phyloP scores from a whole-genome alignment of 1,284 basidiomycete species.

The Phlebopus sp. region DNA sequence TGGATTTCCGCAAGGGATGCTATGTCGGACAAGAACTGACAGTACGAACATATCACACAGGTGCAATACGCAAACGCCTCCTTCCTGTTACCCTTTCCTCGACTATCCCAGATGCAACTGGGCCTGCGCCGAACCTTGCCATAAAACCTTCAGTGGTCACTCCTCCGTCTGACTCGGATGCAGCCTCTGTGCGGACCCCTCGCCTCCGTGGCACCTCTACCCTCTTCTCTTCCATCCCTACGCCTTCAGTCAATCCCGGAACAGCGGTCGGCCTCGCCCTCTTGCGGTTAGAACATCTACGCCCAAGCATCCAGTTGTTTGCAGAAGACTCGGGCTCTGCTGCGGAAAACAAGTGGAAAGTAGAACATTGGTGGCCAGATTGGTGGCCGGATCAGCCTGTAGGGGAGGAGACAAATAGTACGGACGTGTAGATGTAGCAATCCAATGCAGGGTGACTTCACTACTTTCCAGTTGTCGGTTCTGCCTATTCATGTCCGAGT shows the following conservation, averaged over 20 bases:
- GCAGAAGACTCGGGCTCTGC: slow-evolving; percentile 9
- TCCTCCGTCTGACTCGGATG: slow-evolving; percentile 9
- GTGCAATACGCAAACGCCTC: slow-evolving; percentile 88
- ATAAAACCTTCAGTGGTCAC: slow-evolving; percentile 21
- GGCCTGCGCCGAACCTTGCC: slow-evolving; percentile 12
- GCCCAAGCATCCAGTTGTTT: slow-evolving; percentile 21
- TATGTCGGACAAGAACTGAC: slow-evolving; percentile 98
- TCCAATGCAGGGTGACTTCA: neutral
- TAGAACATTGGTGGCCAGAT: slow-evolving; percentile 61
- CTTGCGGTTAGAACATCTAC: slow-evolving; percentile 65
- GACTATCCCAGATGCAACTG: slow-evolving; percentile 2
- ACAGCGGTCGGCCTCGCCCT: slow-evolving; percentile 64
- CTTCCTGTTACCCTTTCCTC: slow-evolving; percentile 59
- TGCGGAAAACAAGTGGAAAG: slow-evolving; percentile 40
- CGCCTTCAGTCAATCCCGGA: slow-evolving; percentile 16
- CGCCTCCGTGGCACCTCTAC: slow-evolving; percentile 67
- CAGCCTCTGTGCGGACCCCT: slow-evolving; percentile 14
- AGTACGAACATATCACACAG: slow-evolving; percentile 94
- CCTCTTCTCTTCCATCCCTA: slow-evolving; percentile 51
- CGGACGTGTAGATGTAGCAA: slow-evolving; percentile 17
- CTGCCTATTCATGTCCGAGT: slow-evolving; percentile 1
- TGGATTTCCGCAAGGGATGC: slow-evolving; percentile 97
- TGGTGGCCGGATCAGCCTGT: slow-evolving; percentile 58
- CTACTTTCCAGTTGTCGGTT: no score
- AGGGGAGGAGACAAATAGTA: slow-evolving; percentile 16